phyloP scores from a whole-genome alignment of 495 filamentous ascomycete species.

The Patellaria atrata region DNA sequence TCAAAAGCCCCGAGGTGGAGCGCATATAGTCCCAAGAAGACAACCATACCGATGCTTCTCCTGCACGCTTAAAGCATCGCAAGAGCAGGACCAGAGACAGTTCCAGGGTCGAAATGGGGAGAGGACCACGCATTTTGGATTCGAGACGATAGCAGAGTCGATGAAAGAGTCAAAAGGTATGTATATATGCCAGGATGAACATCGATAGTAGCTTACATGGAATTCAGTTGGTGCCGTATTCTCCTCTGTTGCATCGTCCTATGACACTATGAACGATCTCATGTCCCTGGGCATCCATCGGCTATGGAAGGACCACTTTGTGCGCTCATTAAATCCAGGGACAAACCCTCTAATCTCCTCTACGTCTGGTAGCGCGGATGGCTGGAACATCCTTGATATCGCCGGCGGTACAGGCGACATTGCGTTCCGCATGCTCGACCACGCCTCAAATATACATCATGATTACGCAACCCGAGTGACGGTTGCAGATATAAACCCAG shows the following conservation, averaged over 20 bases:
- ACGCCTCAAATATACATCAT: slow-evolving; percentile 65
- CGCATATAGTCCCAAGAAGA: slow-evolving; percentile 1
- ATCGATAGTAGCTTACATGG: slow-evolving; percentile 14
- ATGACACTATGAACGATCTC: slow-evolving; percentile 96
- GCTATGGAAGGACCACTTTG: slow-evolving; percentile 97
- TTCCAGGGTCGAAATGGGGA: slow-evolving; percentile 17
- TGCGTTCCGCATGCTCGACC: slow-evolving; percentile 90
- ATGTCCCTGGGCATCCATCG: slow-evolving; percentile 97
- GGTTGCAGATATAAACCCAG: slow-evolving; percentile 86
- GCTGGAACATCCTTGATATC: slow-evolving; percentile 85
- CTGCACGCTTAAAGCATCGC: slow-evolving; percentile 31
- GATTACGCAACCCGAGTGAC: slow-evolving; percentile 69
- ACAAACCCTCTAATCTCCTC: slow-evolving; percentile 39
- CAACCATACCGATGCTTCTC: slow-evolving; percentile 40
- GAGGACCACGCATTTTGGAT: slow-evolving; percentile 84
- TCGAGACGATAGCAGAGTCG: slow-evolving; percentile 68
- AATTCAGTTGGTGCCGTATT: slow-evolving; percentile 69
- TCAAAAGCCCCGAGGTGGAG: too few relatives aligned
- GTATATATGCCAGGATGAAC: slow-evolving; percentile 1
- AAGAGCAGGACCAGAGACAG: slow-evolving; percentile 30
- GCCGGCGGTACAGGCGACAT: slow-evolving; percentile 97
- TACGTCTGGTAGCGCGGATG: slow-evolving; percentile 28
- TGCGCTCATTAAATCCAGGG: slow-evolving; percentile 80
- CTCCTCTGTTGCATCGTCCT: slow-evolving; percentile 81
- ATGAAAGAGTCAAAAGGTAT: slow-evolving; percentile 65